Percentiles rank a stretch among this genome's conserved stretches.
Conservation (phyloP, 2,329 filamentous ascomycete species). For the Chrysosporium keratinophilum region DNA sequence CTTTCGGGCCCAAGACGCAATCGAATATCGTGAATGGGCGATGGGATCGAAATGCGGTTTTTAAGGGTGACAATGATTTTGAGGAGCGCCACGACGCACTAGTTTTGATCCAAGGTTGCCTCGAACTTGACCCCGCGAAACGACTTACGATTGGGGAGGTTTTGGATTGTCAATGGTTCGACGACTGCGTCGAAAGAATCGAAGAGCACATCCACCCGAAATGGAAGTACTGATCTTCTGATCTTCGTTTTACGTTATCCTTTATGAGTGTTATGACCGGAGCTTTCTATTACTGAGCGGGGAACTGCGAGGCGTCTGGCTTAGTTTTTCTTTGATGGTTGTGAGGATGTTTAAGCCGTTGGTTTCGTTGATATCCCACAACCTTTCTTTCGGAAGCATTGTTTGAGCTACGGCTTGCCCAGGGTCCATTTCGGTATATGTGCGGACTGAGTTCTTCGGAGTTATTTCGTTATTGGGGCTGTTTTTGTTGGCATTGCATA, state of each 20-base stretch:
- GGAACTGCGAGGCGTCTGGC: not conserved
- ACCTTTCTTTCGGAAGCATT: not conserved
- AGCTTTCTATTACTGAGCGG: not conserved
- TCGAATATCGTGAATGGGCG: slow-evolving; percentile 50
- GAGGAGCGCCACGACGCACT: slow-evolving; percentile 38
- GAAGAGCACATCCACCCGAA: slow-evolving; percentile 9
- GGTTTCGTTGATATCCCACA: slow-evolving; percentile 10
- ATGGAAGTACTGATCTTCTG: slow-evolving; percentile 2
- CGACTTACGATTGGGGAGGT: slow-evolving; percentile 50
- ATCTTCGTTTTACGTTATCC: not conserved
- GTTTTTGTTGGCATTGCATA: not conserved
- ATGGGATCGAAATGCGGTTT: slow-evolving; percentile 46
- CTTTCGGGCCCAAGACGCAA: slow-evolving; percentile 48
- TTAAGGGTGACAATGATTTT: slow-evolving; percentile 31
- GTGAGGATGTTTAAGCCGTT: not conserved
- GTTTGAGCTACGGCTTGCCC: not conserved
- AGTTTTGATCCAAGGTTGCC: slow-evolving; percentile 50
- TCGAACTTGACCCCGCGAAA: slow-evolving; percentile 45
- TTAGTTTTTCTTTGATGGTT: not conserved
- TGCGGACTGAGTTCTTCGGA: not conserved
- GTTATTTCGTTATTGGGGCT: not conserved
- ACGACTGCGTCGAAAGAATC: slow-evolving; percentile 5
- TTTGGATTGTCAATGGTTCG: slow-evolving; percentile 47
- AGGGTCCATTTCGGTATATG: not conserved
- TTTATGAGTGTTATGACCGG: not conserved